Conservation (phyloP, 306 rosid genomes). For the Vigna hirtella region DNA sequence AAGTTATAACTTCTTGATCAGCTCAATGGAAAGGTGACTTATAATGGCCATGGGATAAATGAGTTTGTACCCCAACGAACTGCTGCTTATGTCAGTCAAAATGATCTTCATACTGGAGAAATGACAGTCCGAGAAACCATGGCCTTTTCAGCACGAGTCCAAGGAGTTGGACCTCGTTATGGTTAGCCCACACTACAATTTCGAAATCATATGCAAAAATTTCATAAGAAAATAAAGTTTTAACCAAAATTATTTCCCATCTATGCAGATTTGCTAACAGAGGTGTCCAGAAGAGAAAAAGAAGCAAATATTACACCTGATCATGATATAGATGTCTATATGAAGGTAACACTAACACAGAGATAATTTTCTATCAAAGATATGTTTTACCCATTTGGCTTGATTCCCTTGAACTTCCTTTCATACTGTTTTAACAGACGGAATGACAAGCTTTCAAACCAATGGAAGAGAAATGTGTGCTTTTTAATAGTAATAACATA, state of each 20-base stretch:
- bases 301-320: conserved; percentile 67
- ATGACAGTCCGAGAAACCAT: conserved; percentile 82
- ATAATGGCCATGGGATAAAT: conserved; percentile 74
- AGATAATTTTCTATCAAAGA: too few relatives aligned
- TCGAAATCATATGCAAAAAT: neutral
- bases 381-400: neutral
- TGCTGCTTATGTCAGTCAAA: conserved; percentile 73
- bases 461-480: neutral
- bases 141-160: conserved; percentile 77
- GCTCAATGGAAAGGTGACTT: conserved; percentile 65
- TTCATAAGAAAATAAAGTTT: conserved; percentile 27
- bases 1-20: conserved; percentile 34
- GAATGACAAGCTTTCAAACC: neutral
- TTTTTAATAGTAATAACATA: neutral
- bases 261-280: conserved; percentile 64
- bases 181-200: conserved; percentile 48
- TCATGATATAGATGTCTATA: conserved; percentile 67
- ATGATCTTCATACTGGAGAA: conserved; percentile 74
- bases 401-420: neutral
- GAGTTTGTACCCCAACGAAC: conserved; percentile 79
- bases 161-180: conserved; percentile 71
- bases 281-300: conserved; percentile 72
- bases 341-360: conserved; percentile 57
- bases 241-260: neutral
- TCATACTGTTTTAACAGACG: neutral